Percentiles rank a stretch among this genome's conserved stretches.
Evolutionary conservation across 495 filamentous ascomycete genomes (phyloP).

Genomic region (Talaromyces liani): DNA sequence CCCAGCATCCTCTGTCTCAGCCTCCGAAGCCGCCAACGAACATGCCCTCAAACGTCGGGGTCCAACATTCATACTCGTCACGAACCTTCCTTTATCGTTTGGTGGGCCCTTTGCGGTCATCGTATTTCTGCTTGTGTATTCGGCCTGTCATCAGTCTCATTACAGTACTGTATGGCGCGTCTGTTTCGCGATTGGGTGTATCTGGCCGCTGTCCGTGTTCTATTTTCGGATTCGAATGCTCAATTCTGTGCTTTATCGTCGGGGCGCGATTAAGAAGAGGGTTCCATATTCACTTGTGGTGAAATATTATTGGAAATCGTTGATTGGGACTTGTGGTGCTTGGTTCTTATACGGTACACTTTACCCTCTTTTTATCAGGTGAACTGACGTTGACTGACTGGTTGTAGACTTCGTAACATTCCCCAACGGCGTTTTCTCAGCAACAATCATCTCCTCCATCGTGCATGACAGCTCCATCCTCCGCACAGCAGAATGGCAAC

Average conservation of each 20-base stretch:
- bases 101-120: conserved; percentile 42
- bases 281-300: conserved; percentile 39
- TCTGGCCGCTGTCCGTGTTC: conserved; percentile 43
- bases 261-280: conserved; percentile 36
- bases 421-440: conserved; percentile 43
- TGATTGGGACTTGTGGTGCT: conserved; percentile 40
- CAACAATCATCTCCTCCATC: conserved; percentile 38
- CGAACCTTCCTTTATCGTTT: conserved; percentile 44
- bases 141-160: conserved; percentile 27
- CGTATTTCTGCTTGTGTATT: conserved; percentile 42
- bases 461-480: conserved; percentile 28
- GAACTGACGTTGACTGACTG: too few species aligned
- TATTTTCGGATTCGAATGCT: conserved; percentile 48
- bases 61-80: conserved; percentile 46
- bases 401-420: conserved; percentile 30
- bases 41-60: conserved; percentile 33
- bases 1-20: conserved; percentile 37
- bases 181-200: conserved; percentile 43
- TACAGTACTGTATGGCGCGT: conserved; percentile 44
- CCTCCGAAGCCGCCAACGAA: conserved; percentile 45
- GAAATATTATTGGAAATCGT: conserved; percentile 39
- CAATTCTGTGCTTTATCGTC: conserved; percentile 42
- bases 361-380: not conserved
- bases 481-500: conserved; percentile 40
- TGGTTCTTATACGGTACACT: conserved; percentile 45